Evolutionary conservation across 441 rosid genomes (phyloP).

Genomic region (Syzygium syzygioides): DNA sequence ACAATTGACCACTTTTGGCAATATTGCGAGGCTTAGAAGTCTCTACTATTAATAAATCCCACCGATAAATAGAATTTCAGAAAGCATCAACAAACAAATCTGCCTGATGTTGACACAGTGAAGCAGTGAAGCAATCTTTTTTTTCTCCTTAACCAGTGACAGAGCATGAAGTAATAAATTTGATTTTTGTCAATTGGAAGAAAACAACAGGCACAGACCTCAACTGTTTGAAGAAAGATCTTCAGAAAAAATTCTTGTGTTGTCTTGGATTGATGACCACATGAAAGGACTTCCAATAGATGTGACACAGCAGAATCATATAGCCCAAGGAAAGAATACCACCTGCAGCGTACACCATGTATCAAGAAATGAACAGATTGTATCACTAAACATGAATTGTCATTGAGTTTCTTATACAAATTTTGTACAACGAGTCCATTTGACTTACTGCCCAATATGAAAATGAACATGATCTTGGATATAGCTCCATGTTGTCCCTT

Average conservation of each 20-base stretch:
- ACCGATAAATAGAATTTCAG: background rate
- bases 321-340: constrained; percentile 93
- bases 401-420: constrained; percentile 6
- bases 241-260: constrained; percentile 84
- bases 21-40: background rate
- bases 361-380: constrained; percentile 13
- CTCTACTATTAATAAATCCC: background rate
- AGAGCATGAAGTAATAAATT: background rate
- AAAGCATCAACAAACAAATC: background rate
- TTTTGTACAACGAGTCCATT: constrained; percentile 10
- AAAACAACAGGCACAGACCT: constrained; percentile 34
- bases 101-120: background rate
- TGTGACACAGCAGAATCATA: constrained; percentile 81
- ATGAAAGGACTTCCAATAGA: constrained; percentile 81
- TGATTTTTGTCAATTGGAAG: constrained; percentile 14
- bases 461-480: constrained; percentile 97
- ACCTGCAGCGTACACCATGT: constrained; percentile 37
- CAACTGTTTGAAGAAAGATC: constrained; percentile 80
- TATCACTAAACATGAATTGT: background rate
- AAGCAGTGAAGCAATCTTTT: background rate
- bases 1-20: background rate
- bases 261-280: constrained; percentile 85
- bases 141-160: background rate
- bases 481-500: constrained; percentile 82
- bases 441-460: constrained; percentile 94